Percentiles rank a stretch among this genome's conserved stretches.
phyloP scores from a whole-genome alignment of 176 grass and related monocot species.

The Oryza officinalis region DNA sequence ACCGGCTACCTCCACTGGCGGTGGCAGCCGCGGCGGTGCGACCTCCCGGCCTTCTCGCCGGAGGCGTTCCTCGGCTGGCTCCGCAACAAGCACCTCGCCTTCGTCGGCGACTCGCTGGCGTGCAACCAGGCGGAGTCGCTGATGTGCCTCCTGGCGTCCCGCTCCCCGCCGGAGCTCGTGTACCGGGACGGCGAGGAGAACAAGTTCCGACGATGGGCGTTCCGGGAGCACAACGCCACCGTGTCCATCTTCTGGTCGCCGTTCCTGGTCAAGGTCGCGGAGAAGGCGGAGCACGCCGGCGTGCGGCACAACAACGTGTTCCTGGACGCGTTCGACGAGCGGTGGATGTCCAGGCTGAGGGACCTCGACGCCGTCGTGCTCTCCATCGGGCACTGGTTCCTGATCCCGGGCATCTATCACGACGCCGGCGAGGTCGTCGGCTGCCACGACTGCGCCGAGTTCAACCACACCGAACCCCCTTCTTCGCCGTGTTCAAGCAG shows the following conservation, averaged over 20 bases:
- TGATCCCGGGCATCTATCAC: slow-evolving; percentile 71
- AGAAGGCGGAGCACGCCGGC: slow-evolving; percentile 64
- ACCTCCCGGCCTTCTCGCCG: slow-evolving; percentile 64
- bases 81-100: slow-evolving; percentile 64
- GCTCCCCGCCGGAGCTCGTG: slow-evolving; percentile 42
- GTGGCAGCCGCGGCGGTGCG: slow-evolving; percentile 62
- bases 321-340: slow-evolving; percentile 68
- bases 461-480: slow-evolving; percentile 76
- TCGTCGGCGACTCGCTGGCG: slow-evolving; percentile 81
- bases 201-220: slow-evolving; percentile 69
- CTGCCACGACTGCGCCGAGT: slow-evolving; percentile 73
- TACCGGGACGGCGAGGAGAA: slow-evolving; percentile 59
- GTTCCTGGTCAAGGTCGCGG: slow-evolving; percentile 58
- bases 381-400: slow-evolving; percentile 88
- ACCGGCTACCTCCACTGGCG: slow-evolving; percentile 79
- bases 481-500: slow-evolving; percentile 74
- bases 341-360: slow-evolving; percentile 58
- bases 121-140: slow-evolving; percentile 86
- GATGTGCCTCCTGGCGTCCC: slow-evolving; percentile 69
- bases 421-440: slow-evolving; percentile 60
- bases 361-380: slow-evolving; percentile 51
- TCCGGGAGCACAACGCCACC: slow-evolving; percentile 59
- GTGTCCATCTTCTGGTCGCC: slow-evolving; percentile 89
- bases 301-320: slow-evolving; percentile 71
- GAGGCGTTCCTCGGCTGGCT: slow-evolving; percentile 53